Evolutionary conservation across 139 green algal species (phyloP).

Genomic region (Diplosphaera chodatii): DNA sequence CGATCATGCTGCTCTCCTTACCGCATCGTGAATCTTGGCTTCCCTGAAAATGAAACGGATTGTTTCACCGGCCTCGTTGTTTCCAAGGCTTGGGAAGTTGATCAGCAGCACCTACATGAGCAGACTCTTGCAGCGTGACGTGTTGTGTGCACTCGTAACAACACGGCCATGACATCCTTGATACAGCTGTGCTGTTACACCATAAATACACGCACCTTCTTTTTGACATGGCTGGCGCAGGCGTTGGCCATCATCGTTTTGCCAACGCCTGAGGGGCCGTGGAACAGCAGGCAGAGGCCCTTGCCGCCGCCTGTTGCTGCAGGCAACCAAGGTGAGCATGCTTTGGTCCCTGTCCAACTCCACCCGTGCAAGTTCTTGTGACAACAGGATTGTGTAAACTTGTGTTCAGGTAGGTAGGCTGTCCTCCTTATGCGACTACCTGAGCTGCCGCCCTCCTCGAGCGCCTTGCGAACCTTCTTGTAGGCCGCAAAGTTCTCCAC

Average conservation of each 20-base stretch:
- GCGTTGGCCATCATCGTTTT: conserved; percentile 23
- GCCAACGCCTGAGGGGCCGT: conserved; percentile 3
- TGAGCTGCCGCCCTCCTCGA: conserved; percentile 3
- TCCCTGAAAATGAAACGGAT: conserved; percentile 20
- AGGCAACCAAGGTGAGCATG: too few species aligned
- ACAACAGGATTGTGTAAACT: too few species aligned
- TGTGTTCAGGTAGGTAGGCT: too few species aligned
- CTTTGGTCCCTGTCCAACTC: too few species aligned
- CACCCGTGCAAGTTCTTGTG: too few species aligned
- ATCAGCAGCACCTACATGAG: conserved; percentile 18
- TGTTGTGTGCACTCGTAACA: too few species aligned
- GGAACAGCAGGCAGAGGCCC: conserved; percentile 8
- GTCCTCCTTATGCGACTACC: not conserved
- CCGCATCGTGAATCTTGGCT: conserved; percentile 18
- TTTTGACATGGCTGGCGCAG: conserved; percentile 8
- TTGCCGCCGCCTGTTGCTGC: conserved; percentile 4
- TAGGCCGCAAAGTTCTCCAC: conserved; percentile 16
- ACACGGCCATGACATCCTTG: not conserved
- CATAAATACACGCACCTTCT: not conserved
- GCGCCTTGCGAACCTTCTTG: conserved; percentile 12
- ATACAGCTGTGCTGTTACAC: not conserved
- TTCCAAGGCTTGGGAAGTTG: conserved; percentile 12
- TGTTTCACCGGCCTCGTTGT: conserved; percentile 8
- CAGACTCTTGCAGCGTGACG: too few species aligned
- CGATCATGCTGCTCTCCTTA: too few species aligned